A percentile compares a stretch with the other conserved stretches of the same genome.
Conservation (phyloP, 129 eudicot genomes). For the Pulicaria dysenterica region DNA sequence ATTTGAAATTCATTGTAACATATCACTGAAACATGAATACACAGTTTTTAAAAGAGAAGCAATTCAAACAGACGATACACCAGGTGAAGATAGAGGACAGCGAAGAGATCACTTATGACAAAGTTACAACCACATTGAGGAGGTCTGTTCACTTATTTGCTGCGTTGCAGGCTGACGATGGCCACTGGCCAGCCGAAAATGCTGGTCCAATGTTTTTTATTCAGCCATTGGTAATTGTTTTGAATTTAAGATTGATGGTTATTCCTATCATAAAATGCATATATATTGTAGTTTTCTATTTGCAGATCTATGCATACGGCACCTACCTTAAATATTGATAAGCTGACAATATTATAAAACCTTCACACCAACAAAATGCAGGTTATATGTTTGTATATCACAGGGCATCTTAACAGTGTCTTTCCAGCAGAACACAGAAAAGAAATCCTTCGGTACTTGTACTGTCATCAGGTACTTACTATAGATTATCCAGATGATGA, state of each 20-base stretch:
- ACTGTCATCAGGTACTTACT: slow-evolving; percentile 53
- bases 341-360: too few relatives aligned
- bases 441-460: slow-evolving; percentile 58
- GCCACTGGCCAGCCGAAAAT: slow-evolving; percentile 88
- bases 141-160: slow-evolving; percentile 53
- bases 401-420: slow-evolving; percentile 57
- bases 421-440: slow-evolving; percentile 50
- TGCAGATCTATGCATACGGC: not conserved
- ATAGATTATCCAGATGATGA: not conserved
- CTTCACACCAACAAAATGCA: slow-evolving; percentile 22
- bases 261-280: not conserved
- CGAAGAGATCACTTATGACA: slow-evolving; percentile 58
- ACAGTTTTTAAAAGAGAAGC: slow-evolving; percentile 67
- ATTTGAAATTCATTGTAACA: too few relatives aligned
- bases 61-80: slow-evolving; percentile 53
- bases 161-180: slow-evolving; percentile 67
- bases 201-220: slow-evolving; percentile 70
- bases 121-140: slow-evolving; percentile 44
- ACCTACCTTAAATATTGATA: not conserved
- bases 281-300: not conserved
- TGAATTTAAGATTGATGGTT: not conserved
- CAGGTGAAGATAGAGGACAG: slow-evolving; percentile 62
- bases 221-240: slow-evolving; percentile 60
- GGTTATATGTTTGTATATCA: slow-evolving; percentile 69
- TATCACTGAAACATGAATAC: not conserved